Evolutionary conservation across 2,329 filamentous ascomycete genomes (phyloP).

Genomic region (Monosporascus ibericus): DNA sequence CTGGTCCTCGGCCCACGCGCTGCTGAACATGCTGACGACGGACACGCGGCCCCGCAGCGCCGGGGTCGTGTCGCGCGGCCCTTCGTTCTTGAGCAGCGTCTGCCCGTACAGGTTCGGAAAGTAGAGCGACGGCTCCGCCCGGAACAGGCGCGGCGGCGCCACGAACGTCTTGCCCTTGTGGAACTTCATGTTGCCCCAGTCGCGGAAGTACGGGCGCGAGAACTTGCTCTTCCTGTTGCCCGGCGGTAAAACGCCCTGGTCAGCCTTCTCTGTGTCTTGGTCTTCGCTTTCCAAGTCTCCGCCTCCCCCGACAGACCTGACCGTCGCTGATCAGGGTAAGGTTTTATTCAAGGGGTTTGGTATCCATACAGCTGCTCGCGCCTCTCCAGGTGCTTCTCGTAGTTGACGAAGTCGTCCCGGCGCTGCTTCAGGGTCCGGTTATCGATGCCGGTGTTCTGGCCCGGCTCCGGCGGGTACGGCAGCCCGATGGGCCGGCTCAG

Average conservation of each 20-base stretch:
- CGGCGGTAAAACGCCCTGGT: not conserved
- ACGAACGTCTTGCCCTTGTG: constrained; percentile 91
- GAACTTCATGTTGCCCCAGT: constrained; percentile 79
- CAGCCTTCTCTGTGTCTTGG: not conserved
- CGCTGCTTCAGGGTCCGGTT: constrained; percentile 59
- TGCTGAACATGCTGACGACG: constrained; percentile 76
- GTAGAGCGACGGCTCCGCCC: constrained; percentile 73
- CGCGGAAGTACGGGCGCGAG: constrained; percentile 86
- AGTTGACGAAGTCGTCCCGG: constrained; percentile 75
- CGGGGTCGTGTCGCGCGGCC: constrained; percentile 65
- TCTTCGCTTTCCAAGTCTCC: too few relatives aligned
- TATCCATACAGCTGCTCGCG: constrained; percentile 64
- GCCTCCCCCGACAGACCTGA: too few relatives aligned
- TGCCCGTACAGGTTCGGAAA: constrained; percentile 87
- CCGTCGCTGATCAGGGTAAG: too few relatives aligned
- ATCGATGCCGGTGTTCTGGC: constrained; percentile 79
- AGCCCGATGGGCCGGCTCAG: constrained; percentile 77
- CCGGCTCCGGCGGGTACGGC: constrained; percentile 61
- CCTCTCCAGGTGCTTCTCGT: constrained; percentile 73
- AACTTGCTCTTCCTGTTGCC: constrained; percentile 63
- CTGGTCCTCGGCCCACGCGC: constrained; percentile 80
- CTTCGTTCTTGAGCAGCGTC: constrained; percentile 56
- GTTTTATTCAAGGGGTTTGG: not conserved
- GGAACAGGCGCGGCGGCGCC: constrained; percentile 79
- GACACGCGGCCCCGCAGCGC: constrained; percentile 67